Evolutionary conservation across 257 asterid species (phyloP), one percentile per base, ranked within the genome.

Genomic region (Solanum piurae): DNA sequence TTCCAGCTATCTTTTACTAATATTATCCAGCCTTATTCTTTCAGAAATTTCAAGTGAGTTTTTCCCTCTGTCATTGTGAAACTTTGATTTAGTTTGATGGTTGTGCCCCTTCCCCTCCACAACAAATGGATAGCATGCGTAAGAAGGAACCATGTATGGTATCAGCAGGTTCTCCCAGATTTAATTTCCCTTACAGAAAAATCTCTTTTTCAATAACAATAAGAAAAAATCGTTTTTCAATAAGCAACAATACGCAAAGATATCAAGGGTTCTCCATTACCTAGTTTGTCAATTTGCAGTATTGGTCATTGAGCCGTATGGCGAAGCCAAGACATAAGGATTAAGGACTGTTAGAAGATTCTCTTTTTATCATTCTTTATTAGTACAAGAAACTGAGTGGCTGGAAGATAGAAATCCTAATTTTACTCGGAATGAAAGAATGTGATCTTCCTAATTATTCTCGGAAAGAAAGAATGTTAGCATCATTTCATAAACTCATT

Each of bases 1-100:
- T 87, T 55, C 66, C 85, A 23, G 69, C 71, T 86, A 73, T 86
- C 88, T 34, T 86, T 68, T 36, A 87, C 87, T 86, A 33, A 49
- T 37, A 75, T 72, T 84, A 40, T 76, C 84, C 85, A 36, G 6
- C 91, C 89, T 69, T 75, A 86, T 86, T 73, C 79, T 60, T 76
- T 74, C 85, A 77, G 77, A 38, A 82, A 82, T 85, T 83, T 84
- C 83, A 88, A 49, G 90, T 89, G 85, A 91, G 91, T 91, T 72
- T 36, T 42, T 58, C 68, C 33, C 42, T 34, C n/a, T 38, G 29
- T 44, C 66, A 44, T 4, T 31, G 75, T 83, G n/a, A 38, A 33
- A 33, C 73, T 74, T 25, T 37, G 49, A 25, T 74, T 77, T 84
- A 64, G 6, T 27, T 60, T 72, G 83, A 55, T 88, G 27, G 85